Conservation (phyloP, 768 basidiomycete species). For the Grammothele lineata region DNA sequence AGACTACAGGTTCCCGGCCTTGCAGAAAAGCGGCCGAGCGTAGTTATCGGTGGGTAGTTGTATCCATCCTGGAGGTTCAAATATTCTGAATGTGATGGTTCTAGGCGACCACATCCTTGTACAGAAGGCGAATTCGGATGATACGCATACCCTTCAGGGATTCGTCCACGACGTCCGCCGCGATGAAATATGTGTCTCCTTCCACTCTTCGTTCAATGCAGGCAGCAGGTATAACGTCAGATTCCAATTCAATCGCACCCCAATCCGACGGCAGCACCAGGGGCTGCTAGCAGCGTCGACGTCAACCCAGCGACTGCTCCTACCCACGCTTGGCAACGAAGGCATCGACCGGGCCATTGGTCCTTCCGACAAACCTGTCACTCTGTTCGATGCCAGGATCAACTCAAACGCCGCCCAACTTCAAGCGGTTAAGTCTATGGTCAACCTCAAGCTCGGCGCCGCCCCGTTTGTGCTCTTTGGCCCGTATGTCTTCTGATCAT, state of each 20-base stretch:
- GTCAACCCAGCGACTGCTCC: background rate
- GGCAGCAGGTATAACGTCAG: constrained; percentile 43
- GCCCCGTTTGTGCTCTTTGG: constrained; percentile 59
- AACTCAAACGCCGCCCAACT: constrained; percentile 43
- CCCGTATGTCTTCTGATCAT: constrained; percentile 53
- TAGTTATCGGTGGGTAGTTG: constrained; percentile 19
- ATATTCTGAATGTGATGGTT: too few species aligned
- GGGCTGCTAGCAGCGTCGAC: constrained; percentile 42
- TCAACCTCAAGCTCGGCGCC: constrained; percentile 39
- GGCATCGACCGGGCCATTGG: background rate
- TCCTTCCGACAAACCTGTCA: background rate
- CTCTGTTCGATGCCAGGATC: constrained; percentile 37
- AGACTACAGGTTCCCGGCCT: constrained; percentile 15
- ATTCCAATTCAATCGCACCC: constrained; percentile 51
- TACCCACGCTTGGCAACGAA: background rate
- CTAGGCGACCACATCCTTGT: too few species aligned
- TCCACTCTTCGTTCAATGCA: constrained; percentile 38
- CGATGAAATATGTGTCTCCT: constrained; percentile 47
- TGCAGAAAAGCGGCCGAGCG: constrained; percentile 16
- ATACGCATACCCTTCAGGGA: constrained; percentile 37
- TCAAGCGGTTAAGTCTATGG: constrained; percentile 45
- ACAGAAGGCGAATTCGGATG: too few species aligned
- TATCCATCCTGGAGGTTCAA: constrained; percentile 40
- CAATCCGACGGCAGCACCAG: constrained; percentile 55
- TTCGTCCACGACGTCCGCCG: constrained; percentile 49